Evolutionary conservation across 768 basidiomycete species (phyloP).

Genomic region (Calocybe indica): DNA sequence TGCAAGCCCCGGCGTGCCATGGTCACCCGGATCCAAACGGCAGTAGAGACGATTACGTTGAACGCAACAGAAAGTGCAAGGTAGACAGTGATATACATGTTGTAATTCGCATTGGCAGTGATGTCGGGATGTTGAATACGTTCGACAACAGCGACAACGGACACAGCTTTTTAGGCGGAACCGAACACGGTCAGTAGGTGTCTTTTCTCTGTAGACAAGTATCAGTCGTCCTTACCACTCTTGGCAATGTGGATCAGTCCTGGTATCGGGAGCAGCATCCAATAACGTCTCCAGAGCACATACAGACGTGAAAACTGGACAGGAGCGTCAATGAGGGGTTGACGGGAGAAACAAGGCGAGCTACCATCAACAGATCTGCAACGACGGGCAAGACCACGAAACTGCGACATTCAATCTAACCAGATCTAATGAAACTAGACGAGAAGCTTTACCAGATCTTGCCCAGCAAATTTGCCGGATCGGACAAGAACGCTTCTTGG

Average conservation of each 20-base stretch:
- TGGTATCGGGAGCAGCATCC: constrained; percentile 22
- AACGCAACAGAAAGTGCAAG: constrained; percentile 23
- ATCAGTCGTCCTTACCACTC: constrained; percentile 17
- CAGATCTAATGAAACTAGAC: background rate
- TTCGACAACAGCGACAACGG: too few relatives aligned
- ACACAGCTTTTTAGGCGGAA: too few relatives aligned
- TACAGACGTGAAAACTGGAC: constrained; percentile 27
- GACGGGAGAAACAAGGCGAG: background rate
- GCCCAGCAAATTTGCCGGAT: constrained; percentile 25
- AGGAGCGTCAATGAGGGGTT: background rate
- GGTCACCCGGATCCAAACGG: constrained; percentile 24
- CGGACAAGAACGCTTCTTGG: constrained; percentile 8
- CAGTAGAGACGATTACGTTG: constrained; percentile 21
- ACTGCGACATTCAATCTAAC: constrained; percentile 10
- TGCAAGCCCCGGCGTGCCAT: constrained; percentile 27
- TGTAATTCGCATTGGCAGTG: background rate
- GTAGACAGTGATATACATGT: constrained; percentile 17
- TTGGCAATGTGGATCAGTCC: constrained; percentile 24
- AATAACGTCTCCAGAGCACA: constrained; percentile 27
- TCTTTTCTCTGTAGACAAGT: background rate
- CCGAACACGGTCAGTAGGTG: too few relatives aligned
- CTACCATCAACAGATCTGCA: constrained; percentile 30
- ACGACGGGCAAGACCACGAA: constrained; percentile 26
- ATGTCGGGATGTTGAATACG: too few relatives aligned
- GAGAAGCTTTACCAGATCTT: constrained; percentile 21